A percentile compares a stretch with the other conserved stretches of the same genome.
Conservation (phyloP, 2,329 filamentous ascomycete species). For the Atkinsonella texensis region DNA sequence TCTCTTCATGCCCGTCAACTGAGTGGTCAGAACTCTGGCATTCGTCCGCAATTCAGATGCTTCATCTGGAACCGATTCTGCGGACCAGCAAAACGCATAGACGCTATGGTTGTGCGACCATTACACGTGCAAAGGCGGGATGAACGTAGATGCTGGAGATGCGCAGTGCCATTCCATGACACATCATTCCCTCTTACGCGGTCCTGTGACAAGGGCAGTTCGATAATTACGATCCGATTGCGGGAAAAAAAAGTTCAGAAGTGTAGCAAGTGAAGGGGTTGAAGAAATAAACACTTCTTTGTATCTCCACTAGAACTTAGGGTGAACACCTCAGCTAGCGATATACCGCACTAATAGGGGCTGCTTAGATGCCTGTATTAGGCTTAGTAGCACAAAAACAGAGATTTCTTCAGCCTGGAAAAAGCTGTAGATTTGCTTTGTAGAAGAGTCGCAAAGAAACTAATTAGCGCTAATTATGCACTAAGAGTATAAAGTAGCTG, state of each 20-base stretch:
- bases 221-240: background rate
- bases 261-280: background rate
- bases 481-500: too few species aligned
- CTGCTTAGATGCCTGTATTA: background rate
- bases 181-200: background rate
- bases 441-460: too few species aligned
- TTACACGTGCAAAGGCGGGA: too few species aligned
- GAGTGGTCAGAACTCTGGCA: background rate
- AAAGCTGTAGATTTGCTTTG: too few species aligned
- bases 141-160: background rate
- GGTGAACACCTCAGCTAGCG: too few species aligned
- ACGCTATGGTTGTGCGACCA: too few species aligned
- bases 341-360: background rate
- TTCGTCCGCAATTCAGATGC: background rate
- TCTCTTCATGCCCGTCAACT: background rate
- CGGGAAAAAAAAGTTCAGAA: background rate
- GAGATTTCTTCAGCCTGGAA: too few species aligned
- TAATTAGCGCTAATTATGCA: too few species aligned
- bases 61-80: background rate
- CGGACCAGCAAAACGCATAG: background rate
- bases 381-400: too few species aligned
- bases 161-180: background rate
- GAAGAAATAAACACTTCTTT: too few species aligned
- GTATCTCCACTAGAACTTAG: background rate
- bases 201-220: background rate